Conservation (phyloP, 768 basidiomycete genomes). For the Leccinum subtestaceum region DNA sequence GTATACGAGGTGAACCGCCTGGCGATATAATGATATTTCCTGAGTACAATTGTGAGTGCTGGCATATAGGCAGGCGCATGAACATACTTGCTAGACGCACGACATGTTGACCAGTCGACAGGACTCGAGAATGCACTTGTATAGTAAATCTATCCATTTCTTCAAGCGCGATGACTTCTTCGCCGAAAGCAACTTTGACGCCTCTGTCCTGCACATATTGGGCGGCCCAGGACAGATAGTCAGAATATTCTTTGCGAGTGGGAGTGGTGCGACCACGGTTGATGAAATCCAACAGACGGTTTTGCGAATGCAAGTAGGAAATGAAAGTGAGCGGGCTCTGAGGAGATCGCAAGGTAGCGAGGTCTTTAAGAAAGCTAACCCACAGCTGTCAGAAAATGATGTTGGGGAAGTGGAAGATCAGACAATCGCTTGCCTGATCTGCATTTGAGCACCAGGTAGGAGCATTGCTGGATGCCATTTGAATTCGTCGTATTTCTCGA, state of each 20-base stretch:
- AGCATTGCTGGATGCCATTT: slow-evolving; percentile 59
- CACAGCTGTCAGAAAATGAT: slow-evolving; percentile 4
- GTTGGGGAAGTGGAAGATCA: not conserved
- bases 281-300: slow-evolving; percentile 50
- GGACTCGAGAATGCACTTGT: slow-evolving; percentile 36
- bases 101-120: slow-evolving; percentile 35
- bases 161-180: slow-evolving; percentile 43
- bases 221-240: slow-evolving; percentile 55
- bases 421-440: slow-evolving; percentile 41
- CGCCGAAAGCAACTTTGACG: slow-evolving; percentile 42
- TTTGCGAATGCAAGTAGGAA: slow-evolving; percentile 49
- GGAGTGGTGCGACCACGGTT: slow-evolving; percentile 51
- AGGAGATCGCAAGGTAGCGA: slow-evolving; percentile 51
- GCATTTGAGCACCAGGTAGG: slow-evolving; percentile 50
- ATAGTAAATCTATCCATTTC: slow-evolving; percentile 36
- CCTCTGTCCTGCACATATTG: slow-evolving; percentile 42
- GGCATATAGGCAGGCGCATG: not conserved
- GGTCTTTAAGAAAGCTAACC: slow-evolving; percentile 49
- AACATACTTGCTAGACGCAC: slow-evolving; percentile 40
- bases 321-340: slow-evolving; percentile 52
- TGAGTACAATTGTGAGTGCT: slow-evolving; percentile 11
- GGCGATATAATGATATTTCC: slow-evolving; percentile 52
- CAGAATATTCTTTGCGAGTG: slow-evolving; percentile 51
- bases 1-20: slow-evolving; percentile 46
- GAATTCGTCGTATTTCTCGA: slow-evolving; percentile 47